These are phyloP conservation scores for Pichia sp. DNA, from an alignment of 1,139 yeast species.

Conservation along the genomic window DNA sequence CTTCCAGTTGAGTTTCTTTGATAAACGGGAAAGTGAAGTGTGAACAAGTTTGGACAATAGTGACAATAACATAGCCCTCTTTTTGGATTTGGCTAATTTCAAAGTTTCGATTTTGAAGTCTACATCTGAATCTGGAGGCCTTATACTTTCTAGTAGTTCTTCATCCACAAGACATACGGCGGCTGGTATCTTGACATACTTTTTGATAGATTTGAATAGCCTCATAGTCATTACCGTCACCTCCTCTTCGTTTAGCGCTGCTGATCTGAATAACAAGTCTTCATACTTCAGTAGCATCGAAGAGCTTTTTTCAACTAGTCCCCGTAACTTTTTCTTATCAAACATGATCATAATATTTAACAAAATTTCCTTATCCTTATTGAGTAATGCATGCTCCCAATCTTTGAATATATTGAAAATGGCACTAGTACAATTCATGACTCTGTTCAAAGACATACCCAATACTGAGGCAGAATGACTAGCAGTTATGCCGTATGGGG, in stretches of 20 bases:
- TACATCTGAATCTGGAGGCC: constrained; percentile 55
- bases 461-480: constrained; percentile 68
- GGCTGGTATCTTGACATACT: constrained; percentile 53
- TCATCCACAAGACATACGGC: constrained; percentile 52
- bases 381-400: constrained; percentile 49
- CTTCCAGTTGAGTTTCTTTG: constrained; percentile 63
- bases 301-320: constrained; percentile 28
- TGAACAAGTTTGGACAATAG: constrained; percentile 43
- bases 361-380: constrained; percentile 52
- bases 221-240: constrained; percentile 50
- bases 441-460: constrained; percentile 65
- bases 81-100: constrained; percentile 53
- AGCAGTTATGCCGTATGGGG: constrained; percentile 68
- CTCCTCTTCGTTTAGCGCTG: constrained; percentile 54
- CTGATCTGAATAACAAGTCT: constrained; percentile 37
- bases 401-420: constrained; percentile 50
- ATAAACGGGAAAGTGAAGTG: constrained; percentile 36
- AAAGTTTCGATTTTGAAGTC: constrained; percentile 55
- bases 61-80: constrained; percentile 43
- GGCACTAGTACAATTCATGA: constrained; percentile 62
- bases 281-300: constrained; percentile 27
- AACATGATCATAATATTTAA: constrained; percentile 66
- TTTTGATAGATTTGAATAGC: constrained; percentile 45
- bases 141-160: constrained; percentile 45
- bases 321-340: constrained; percentile 45